phyloP scores from a whole-genome alignment of 495 filamentous ascomycete genomes.

The Penicillium lividum region DNA sequence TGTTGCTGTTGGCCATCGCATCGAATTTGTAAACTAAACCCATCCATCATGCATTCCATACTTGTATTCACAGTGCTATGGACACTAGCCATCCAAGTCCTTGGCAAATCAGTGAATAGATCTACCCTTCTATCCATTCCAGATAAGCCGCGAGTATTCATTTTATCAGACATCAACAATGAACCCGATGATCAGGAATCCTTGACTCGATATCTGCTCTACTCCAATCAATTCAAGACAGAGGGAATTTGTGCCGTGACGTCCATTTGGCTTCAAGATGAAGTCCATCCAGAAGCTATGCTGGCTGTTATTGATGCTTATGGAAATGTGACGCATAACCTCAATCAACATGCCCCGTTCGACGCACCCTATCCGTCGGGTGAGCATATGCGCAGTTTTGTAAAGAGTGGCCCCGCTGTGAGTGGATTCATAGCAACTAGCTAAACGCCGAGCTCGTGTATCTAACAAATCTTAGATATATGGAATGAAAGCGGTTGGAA shows the following conservation, averaged over 20 bases:
- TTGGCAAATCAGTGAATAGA: slow-evolving; percentile 11
- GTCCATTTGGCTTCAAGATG: slow-evolving; percentile 18
- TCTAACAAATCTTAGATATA: slow-evolving; percentile 23
- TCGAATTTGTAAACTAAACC: neutral
- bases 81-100: slow-evolving; percentile 9
- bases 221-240: slow-evolving; percentile 30
- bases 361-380: slow-evolving; percentile 33
- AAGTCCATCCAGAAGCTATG: slow-evolving; percentile 18
- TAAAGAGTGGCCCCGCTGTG: slow-evolving; percentile 30
- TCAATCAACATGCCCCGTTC: slow-evolving; percentile 36
- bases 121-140: slow-evolving; percentile 18
- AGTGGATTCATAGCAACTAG: slow-evolving; percentile 8
- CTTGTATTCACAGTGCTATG: slow-evolving; percentile 10
- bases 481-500: slow-evolving; percentile 36
- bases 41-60: neutral
- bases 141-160: slow-evolving; percentile 19
- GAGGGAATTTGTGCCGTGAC: slow-evolving; percentile 29
- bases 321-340: slow-evolving; percentile 18
- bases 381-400: slow-evolving; percentile 26
- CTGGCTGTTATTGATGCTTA: slow-evolving; percentile 17
- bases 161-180: slow-evolving; percentile 31
- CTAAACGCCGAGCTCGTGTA: slow-evolving; percentile 8
- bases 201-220: slow-evolving; percentile 26
- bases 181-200: slow-evolving; percentile 35
- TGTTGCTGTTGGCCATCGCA: neutral